Conservation (phyloP, 2,329 filamentous ascomycete species). For the Epichloe baconii region DNA sequence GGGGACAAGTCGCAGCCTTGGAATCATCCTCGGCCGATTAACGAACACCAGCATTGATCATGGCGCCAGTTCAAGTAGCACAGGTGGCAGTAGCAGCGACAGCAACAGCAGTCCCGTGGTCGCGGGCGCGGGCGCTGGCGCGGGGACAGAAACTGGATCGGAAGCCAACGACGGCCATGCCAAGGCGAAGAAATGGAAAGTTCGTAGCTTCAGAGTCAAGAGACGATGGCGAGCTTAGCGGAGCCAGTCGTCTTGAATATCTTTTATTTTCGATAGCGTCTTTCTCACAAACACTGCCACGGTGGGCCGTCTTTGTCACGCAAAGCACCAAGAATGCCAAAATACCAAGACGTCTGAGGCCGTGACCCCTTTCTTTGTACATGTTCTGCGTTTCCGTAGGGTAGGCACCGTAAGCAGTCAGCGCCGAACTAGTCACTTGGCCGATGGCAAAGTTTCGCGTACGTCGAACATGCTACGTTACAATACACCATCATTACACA, state of each 20-base stretch:
- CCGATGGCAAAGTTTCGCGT: too few species aligned
- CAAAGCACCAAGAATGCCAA: too few species aligned
- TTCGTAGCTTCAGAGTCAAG: conserved; percentile 3
- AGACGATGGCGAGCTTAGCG: conserved; percentile 6
- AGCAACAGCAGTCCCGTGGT: neutral
- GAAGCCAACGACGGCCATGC: neutral
- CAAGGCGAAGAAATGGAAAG: conserved; percentile 3
- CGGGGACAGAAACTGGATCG: conserved; percentile 2
- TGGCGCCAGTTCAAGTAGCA: conserved; percentile 7
- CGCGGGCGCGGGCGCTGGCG: conserved; percentile 1
- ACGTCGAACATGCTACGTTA: too few species aligned
- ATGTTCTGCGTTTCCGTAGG: too few species aligned
- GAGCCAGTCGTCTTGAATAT: neutral
- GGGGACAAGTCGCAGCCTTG: conserved; percentile 10
- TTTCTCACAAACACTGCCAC: too few species aligned
- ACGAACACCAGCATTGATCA: neutral
- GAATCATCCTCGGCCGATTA: conserved; percentile 8
- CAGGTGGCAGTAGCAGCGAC: conserved; percentile 5
- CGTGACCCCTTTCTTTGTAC: too few species aligned
- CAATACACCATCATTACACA: too few species aligned
- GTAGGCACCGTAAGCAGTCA: too few species aligned
- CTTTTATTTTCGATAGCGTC: neutral
- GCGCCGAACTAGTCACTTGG: too few species aligned
- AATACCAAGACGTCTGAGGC: too few species aligned
- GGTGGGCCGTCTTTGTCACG: too few species aligned